Evolutionary conservation across 371 early-diverging fungal species (phyloP).

Genomic region (Nematocida ironsii): DNA sequence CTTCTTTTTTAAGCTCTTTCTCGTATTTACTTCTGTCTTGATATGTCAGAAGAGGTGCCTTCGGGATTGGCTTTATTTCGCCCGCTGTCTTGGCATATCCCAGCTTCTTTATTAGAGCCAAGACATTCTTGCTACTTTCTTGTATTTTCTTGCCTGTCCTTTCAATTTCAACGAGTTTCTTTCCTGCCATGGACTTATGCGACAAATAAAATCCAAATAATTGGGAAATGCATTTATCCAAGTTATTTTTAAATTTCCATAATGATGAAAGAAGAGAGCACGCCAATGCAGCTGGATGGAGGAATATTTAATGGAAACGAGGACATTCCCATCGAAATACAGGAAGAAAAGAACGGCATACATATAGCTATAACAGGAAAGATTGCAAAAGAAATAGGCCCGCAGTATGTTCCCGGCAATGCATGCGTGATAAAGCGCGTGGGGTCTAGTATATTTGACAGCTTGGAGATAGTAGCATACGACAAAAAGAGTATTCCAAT

Average conservation of each 20-base stretch:
- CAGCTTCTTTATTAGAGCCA: conserved; percentile 50
- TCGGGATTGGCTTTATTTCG: conserved; percentile 39
- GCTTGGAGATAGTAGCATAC: background rate
- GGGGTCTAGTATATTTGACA: background rate
- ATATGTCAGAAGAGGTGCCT: conserved; percentile 12
- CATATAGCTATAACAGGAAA: background rate
- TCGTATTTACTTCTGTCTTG: conserved; percentile 34
- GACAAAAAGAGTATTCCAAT: conserved; percentile 4
- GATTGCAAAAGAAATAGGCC: background rate
- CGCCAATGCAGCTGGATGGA: background rate
- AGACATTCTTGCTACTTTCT: conserved; percentile 36
- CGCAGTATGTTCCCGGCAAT: background rate
- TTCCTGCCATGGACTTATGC: conserved; percentile 29
- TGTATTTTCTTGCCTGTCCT: conserved; percentile 49
- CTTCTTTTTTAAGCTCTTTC: conserved; percentile 53
- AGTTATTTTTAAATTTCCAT: background rate
- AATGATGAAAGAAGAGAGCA: background rate
- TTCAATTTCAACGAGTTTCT: conserved; percentile 55
- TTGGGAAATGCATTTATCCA: too few species aligned
- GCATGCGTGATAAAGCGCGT: background rate
- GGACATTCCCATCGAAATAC: background rate
- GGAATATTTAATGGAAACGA: background rate
- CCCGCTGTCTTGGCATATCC: conserved; percentile 50
- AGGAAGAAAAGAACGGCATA: background rate
- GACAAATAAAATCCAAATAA: too few species aligned